Conservation (phyloP, 139 green algal species). For the Chlorella sp. region DNA sequence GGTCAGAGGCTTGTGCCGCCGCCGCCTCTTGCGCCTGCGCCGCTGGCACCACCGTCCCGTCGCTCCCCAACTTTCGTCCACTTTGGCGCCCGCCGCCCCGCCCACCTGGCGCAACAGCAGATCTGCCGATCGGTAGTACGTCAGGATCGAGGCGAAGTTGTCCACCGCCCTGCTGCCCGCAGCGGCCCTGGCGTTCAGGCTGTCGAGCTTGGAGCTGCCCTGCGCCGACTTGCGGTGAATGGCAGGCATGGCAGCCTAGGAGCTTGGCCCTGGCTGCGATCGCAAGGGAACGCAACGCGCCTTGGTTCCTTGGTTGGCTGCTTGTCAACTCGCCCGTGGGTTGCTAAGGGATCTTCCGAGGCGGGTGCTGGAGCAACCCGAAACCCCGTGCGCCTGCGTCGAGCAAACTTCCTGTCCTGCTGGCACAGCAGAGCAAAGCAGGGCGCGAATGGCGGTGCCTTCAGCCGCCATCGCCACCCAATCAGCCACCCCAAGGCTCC, state of each 20-base stretch:
- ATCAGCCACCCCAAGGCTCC: background rate
- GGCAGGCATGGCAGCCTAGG: slow-evolving; percentile 39
- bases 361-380: too few species aligned
- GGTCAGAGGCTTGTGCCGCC: background rate
- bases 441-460: background rate
- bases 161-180: slow-evolving; percentile 51
- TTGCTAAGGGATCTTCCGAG: background rate
- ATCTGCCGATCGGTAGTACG: slow-evolving; percentile 68
- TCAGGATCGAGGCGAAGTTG: slow-evolving; percentile 56
- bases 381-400: too few species aligned
- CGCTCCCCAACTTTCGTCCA: background rate
- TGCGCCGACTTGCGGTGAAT: background rate
- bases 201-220: slow-evolving; percentile 41
- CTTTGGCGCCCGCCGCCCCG: background rate
- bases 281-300: background rate
- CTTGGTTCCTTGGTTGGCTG: background rate
- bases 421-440: background rate
- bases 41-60: background rate
- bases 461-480: too few species aligned
- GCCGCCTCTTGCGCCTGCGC: background rate
- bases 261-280: too few species aligned
- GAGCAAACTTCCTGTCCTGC: background rate
- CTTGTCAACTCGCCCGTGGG: background rate
- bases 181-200: slow-evolving; percentile 51
- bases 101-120: slow-evolving; percentile 71